Evolutionary conservation across 1,284 basidiomycete genomes (phyloP), one percentile per base, ranked within the genome.

Genomic region (Ustilago shanxiensis): DNA sequence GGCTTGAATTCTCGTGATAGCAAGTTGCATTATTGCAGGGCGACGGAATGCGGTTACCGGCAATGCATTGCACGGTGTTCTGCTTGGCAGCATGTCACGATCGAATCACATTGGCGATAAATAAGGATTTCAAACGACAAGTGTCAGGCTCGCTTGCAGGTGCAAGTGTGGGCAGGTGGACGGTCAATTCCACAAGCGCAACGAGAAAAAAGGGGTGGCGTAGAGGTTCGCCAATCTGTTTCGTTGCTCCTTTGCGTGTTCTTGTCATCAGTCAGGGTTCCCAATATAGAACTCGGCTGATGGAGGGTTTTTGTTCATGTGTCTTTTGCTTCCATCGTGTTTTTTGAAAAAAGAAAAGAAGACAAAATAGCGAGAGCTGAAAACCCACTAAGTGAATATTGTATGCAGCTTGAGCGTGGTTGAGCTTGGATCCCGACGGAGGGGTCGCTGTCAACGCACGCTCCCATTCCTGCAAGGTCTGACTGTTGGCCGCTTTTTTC

Each of bases 271-370:
- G 14, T 28, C 14, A 18, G 49, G 22, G 14, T 22, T 58, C 56
- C 39, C 44, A 45, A 47, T 47, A 45, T 33, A 57, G 55, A 47
- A 57, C 53, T 54, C 53, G 53, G 53, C 28, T 54, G 53, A 37
- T 37, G 14, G 14, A 37, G 31, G 11, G n/a, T n/a, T n/a, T n/a
- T 37, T 37, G 35, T 18, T 26, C 51, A 20, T 52, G 24, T 52
- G 51, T n/a, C 26, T 28, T 16, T 50, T 26, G 26, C 24, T 29
- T 26, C 24, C 18, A 22, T 29, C n/a, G 13, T 41, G 39, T 14
- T 5, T 7, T 6, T 14, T 20, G 39, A 14, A 7, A 7, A 14
- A 41, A 14, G 7, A 16, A 41, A 7, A 20, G 9, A 41, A 20
- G 6, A 41, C 8, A 41, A 7, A 33, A 33, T 7, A 33, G 31